A percentile compares a stretch with the other conserved stretches of the same genome.
These are phyloP conservation scores for Penicillium concentricum DNA, from an alignment of 2,329 filamentous ascomycete genomes.

Conservation along the genomic window DNA sequence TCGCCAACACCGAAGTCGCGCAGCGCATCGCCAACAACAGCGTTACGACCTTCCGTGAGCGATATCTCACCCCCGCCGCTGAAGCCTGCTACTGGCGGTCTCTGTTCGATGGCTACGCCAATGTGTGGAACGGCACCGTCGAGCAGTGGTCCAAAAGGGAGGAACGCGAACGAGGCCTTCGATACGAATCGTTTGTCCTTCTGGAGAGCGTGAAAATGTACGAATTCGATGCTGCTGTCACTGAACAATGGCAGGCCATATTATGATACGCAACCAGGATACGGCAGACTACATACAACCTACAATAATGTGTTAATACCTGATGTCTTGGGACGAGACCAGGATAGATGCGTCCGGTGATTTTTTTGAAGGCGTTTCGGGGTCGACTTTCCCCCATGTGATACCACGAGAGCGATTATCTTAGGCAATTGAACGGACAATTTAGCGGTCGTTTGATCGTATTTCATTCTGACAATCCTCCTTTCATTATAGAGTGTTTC, in stretches of 20 bases:
- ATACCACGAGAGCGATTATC: constrained; percentile 6
- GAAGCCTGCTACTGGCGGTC: constrained; percentile 54
- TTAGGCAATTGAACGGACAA: not conserved
- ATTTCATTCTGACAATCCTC: not conserved
- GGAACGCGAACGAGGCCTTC: constrained; percentile 21
- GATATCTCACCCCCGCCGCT: constrained; percentile 52
- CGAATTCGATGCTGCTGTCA: constrained; percentile 19
- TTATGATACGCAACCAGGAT: not conserved
- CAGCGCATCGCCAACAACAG: constrained; percentile 49
- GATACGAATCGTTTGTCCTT: constrained; percentile 35
- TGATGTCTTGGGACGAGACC: not conserved
- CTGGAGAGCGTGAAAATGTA: constrained; percentile 29
- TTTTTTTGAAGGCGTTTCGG: not conserved
- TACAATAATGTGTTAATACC: constrained; percentile 1
- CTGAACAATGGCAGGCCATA: not conserved
- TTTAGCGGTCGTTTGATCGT: not conserved
- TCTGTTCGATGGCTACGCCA: constrained; percentile 36
- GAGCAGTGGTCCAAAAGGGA: constrained; percentile 10
- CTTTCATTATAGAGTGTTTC: not conserved
- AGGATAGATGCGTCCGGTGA: not conserved
- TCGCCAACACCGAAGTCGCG: constrained; percentile 39
- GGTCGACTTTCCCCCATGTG: not conserved
- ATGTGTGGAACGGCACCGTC: constrained; percentile 25
- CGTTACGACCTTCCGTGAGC: constrained; percentile 47
- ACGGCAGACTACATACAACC: not conserved